Base-by-base conservation (phyloP, 768 basidiomycete genomes). In the Trametes cubensis region DNA sequence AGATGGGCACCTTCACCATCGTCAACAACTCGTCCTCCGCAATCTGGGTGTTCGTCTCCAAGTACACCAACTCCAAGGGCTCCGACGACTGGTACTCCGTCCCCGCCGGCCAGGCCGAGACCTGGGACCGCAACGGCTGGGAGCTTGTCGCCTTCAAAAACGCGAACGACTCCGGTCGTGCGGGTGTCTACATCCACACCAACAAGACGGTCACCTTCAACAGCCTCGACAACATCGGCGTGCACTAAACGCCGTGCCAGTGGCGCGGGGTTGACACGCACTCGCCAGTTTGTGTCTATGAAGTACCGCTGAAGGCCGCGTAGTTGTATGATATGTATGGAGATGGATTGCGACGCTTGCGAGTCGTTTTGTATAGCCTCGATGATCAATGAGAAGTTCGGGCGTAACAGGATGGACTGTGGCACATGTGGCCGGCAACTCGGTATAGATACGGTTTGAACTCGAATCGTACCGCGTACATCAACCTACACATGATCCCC, bases 71-170 rank as follows among this genome's bases (percentile, higher is more conserved):
- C 61, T 45, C 41, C 21, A 34, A 28, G 41, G 61, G 54, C 41
- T 13, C 25, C 42, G 61, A 62, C 50, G 25, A 14, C 48, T 62
- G 61, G 61, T 62, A 45, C 61, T 56, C 54, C 23, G n/a, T 62
- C 18, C 6, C 41, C 8, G 40, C 61, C 21, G 54, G 54, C 30
- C 13, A 15, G 34, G 55, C 55, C 30, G 61, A 62, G 17, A 56
- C 61, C 17, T 62, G 61, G 61, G 20, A 11, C 28, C 61, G 61
- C 42, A 42, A 45, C 42, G 54, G 55, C 61, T 62, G 61, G 61
- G 61, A 62, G 61, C 48, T 62, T 30, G 61, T 62, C 55, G 61
- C 55, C 30, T 62, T 62, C 55, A 62, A 62, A 55, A 62, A 57
- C 61, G 49, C 20, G 15, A 46, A 39, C 44, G 61, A 62, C 61